phyloP scores from a whole-genome alignment of 106 monocot species.

The Xerophyta viscosa region DNA sequence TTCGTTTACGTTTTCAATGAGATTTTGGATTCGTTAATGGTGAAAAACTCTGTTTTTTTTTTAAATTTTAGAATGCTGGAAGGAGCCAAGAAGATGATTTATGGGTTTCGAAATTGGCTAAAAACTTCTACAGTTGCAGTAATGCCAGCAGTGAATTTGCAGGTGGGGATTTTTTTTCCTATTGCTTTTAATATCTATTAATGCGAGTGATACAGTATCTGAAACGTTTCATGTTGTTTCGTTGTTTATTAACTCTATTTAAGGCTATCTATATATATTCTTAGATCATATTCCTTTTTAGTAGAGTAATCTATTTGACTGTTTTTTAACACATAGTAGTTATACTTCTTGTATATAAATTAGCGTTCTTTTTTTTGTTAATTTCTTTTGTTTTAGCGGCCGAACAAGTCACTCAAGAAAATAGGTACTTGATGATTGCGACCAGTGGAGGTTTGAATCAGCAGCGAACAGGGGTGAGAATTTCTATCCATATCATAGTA shows the following conservation, averaged over 20 bases:
- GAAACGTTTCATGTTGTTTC: too few species aligned
- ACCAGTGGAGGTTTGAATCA: constrained; percentile 89
- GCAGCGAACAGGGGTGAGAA: constrained; percentile 64
- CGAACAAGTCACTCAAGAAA: constrained; percentile 24
- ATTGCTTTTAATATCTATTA: too few species aligned
- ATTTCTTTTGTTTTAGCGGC: constrained; percentile 14
- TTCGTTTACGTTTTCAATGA: background rate
- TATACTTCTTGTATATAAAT: too few species aligned
- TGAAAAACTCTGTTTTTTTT: constrained; percentile 2
- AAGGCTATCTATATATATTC: too few species aligned
- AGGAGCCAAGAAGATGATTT: constrained; percentile 20
- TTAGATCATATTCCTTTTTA: too few species aligned
- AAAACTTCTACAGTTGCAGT: constrained; percentile 60
- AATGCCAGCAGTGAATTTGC: constrained; percentile 44
- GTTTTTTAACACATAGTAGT: too few species aligned
- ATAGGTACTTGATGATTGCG: constrained; percentile 81
- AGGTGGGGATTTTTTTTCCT: constrained; percentile 22
- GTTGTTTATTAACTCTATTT: too few species aligned
- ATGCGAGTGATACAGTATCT: too few species aligned
- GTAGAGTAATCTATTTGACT: too few species aligned
- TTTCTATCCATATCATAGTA: background rate
- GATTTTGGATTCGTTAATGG: background rate
- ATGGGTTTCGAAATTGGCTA: constrained; percentile 44
- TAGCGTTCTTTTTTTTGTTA: background rate
- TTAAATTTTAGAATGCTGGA: constrained; percentile 24